Base-by-base conservation (phyloP, 805 yeast genomes). In the Sugiyamaella mastotermitis region DNA sequence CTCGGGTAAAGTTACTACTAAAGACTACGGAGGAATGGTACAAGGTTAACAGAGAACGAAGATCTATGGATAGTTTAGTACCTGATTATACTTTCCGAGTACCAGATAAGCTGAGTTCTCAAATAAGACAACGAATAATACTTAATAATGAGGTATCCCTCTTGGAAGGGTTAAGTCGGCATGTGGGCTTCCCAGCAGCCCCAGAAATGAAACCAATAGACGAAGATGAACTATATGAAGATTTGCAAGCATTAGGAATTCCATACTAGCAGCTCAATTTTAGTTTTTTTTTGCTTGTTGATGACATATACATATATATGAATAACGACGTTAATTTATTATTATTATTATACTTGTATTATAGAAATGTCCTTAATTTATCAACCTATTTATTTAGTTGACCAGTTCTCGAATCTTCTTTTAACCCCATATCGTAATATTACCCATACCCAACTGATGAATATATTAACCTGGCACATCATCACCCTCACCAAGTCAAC, bases 21-120 rank as follows among this genome's bases (percentile, higher is more conserved):
- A 70, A 75, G 5, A 83, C 94, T 3, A 88, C 97, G 4, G 74
- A 81, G 28, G 71, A 76, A 46, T 92, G 97, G 97, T 90, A 90
- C 64, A 80, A 83, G 48, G 83, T 88, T 53, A 88, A 87, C 60
- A 77, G 80, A 52, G 97, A 92, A 57, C 71, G 97, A 51, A 71
- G 94, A 46, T 78, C 77, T 31, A 71, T 85, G 75, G 95, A 86
- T 57, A 72, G 74, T 46, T 51, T 76, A 35, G 63, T 66, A 35
- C 69, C 80, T 31, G 66, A 71, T 44, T 61, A 61, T 55, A 51
- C 65, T 39, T 60, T 65, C 60, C 53, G 59, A 47, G 55, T 70
- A 32, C 65, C 74, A 38, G 52, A 62, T 47, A 46, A 61, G 51
- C 50, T 63, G 53, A 49, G 71, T 51, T 70, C 67, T 31, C 68